A percentile compares a stretch with the other conserved stretches of the same genome.
These are phyloP conservation scores for Fraxinus platypoda DNA, from an alignment of 305 asterid genomes.

Conservation along the genomic window DNA sequence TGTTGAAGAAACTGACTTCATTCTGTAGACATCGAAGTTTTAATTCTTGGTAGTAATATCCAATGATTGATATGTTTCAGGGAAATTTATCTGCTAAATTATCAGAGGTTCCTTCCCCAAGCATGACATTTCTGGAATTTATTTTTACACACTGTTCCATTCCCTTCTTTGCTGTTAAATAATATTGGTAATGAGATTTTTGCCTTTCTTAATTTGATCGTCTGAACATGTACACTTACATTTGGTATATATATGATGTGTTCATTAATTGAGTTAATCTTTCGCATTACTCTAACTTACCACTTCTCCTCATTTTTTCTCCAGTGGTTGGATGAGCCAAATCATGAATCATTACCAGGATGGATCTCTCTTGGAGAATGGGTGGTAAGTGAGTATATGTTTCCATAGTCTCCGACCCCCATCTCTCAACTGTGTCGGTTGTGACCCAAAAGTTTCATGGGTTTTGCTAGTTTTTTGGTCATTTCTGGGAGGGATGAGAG, in stretches of 20 bases:
- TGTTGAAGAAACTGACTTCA: not conserved
- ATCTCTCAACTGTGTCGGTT: slow-evolving; percentile 10
- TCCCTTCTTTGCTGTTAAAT: not conserved
- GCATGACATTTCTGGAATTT: not conserved
- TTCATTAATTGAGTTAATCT: not conserved
- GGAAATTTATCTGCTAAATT: not conserved
- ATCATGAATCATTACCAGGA: slow-evolving; percentile 17
- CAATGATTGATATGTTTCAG: not conserved
- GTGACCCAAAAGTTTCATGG: slow-evolving; percentile 4
- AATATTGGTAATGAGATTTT: not conserved
- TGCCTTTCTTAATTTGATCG: not conserved
- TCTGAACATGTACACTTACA: not conserved
- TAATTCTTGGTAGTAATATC: not conserved
- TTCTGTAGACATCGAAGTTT: not conserved
- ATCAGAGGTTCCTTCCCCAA: not conserved
- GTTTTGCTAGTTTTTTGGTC: not conserved
- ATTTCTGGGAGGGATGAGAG: slow-evolving; percentile 24
- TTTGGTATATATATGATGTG: not conserved
- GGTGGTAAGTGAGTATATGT: slow-evolving; percentile 32
- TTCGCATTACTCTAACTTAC: not conserved
- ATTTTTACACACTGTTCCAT: not conserved
- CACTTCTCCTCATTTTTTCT: slow-evolving; percentile 12
- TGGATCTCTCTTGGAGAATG: slow-evolving; percentile 31
- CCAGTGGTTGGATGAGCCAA: slow-evolving; percentile 14
- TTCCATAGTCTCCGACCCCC: slow-evolving; percentile 27